Evolutionary conservation across 2,329 filamentous ascomycete species (phyloP), one percentile per base, ranked within the genome.

Genomic region (Hymenoscyphus repandus): DNA sequence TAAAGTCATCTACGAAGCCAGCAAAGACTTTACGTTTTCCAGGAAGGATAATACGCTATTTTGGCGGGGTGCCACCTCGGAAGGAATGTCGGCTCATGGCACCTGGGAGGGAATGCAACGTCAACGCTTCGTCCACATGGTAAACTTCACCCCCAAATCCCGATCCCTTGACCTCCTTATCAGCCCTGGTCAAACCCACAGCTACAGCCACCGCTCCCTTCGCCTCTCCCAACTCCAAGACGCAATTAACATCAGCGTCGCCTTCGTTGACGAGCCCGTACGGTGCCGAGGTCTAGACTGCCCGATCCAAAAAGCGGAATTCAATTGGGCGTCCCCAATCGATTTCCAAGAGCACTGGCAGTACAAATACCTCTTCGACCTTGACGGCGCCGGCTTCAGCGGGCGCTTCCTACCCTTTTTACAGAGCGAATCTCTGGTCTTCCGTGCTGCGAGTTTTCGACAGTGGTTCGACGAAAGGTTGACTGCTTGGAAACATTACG

Each of bases 401-500:
- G 76, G 74, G 2, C 70, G 76, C 0, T 79, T 74, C 58, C 61
- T 73, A 7, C 70, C 70, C 0, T 82, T 83, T 58, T 63, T 85
- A 11, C 66, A 70, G 12, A 76, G 72, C 11, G 72, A 66, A 1
- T 77, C 73, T 3, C 63, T 82, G 1, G 76, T 77, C 0, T 74
- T 85, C 62, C 82, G 82, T 54, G 74, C 77, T 0, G 82, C 78
- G 2, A 69, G 83, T 20, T 86, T 82, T 62, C 71, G 74, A 20
- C 81, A 84, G 50, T 86, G 83, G 83, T 81, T 82, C 59, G 82
- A 84, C 57, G 73, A 76, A 32, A 72, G 83, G 2, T 65, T 86
- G 1, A 70, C 79, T 12, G 72, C 78, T 0, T 86, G 83, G 83
- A 68, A 71, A 18, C 82, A 86, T 64, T 86, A 82, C 56, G 73